Base-by-base conservation (phyloP, 352 stramenopile genomes). In the Globisporangium nodosum region DNA sequence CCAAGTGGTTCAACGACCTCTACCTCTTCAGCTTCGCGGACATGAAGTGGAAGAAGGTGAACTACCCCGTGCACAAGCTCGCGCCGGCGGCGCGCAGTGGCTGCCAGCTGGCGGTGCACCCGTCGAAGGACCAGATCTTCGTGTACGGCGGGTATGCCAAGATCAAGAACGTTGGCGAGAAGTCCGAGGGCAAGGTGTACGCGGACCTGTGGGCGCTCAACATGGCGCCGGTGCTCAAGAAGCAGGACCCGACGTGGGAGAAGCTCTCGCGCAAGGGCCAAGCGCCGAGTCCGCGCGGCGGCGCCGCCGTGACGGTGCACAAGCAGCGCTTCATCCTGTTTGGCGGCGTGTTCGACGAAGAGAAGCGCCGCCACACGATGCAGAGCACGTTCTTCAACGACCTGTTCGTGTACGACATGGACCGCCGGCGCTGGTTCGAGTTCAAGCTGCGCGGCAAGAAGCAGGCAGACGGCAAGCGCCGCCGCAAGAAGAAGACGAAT, bases 291-390 rank as follows among this genome's bases (percentile, higher is more conserved):
- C 74, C 83, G 13, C 87, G 90, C 21, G 86, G 85, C 55, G 88
- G 88, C 4, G 85, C 81, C 7, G 73, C 87, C 5, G 85, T 96
- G 65, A 87, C 84, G 0, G 79, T 93, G 54, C 92, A 98, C 77
- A 98, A 98, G 71, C 93, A 97, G 70, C 87, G 92, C 30, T 94
- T 98, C 62, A 83, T 99, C 52, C 77, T 98, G n/a, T 99, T 98
- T 78, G 96, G 96, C 31, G 96, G 96, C 40, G 96, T 99, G 5
- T 88, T 93, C 52, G 96, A 98, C 68, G 78, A 94, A 64, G 94
- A 98, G 67, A 74, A 89, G 52, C 80, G 81, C 18, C 81, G 82
- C 20, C 83, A 94, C 52, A 60, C 80, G 35, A 90, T 94, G 55
- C 78, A 91, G 64, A 90, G 77, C 33, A 90, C 96, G 37, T 99